phyloP scores from a whole-genome alignment of 176 grass and related monocot genomes.

The Aegilops bicornis region DNA sequence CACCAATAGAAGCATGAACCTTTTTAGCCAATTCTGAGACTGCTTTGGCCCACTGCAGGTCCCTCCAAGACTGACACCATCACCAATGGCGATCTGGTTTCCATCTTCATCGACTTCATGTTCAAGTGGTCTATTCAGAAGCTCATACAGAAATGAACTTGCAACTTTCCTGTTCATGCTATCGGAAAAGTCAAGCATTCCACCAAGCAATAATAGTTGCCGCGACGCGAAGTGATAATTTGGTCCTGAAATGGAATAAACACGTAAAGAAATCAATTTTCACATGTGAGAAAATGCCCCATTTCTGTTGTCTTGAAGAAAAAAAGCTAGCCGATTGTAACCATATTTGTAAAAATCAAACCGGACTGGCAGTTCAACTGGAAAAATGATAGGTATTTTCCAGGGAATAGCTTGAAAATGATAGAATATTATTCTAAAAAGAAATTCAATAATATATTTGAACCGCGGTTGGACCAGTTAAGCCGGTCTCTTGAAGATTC shows the following conservation, averaged over 20 bases:
- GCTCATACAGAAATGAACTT: conserved; percentile 68
- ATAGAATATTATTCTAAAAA: neutral
- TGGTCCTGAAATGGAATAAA: conserved; percentile 54
- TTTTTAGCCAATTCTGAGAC: conserved; percentile 74
- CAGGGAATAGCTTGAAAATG: neutral
- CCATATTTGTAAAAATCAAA: neutral
- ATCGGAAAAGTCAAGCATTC: conserved; percentile 95
- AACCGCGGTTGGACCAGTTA: neutral
- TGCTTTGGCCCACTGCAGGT: conserved; percentile 77
- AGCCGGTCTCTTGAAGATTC: neutral
- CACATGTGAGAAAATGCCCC: conserved; percentile 1
- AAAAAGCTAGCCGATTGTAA: neutral
- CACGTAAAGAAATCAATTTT: conserved; percentile 6
- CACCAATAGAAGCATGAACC: conserved; percentile 73
- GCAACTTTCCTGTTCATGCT: conserved; percentile 71
- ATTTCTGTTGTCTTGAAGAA: neutral
- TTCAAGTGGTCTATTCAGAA: conserved; percentile 73
- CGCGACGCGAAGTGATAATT: conserved; percentile 75
- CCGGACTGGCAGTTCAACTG: neutral
- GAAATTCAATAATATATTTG: neutral
- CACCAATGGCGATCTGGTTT: conserved; percentile 75
- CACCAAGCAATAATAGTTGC: conserved; percentile 83
- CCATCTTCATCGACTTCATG: conserved; percentile 76
- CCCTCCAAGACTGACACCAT: conserved; percentile 92
- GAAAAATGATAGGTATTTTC: neutral